Evolutionary conservation across 2,329 filamentous ascomycete species (phyloP), one percentile per base, ranked within the genome.

Genomic region (Claviceps sp.): DNA sequence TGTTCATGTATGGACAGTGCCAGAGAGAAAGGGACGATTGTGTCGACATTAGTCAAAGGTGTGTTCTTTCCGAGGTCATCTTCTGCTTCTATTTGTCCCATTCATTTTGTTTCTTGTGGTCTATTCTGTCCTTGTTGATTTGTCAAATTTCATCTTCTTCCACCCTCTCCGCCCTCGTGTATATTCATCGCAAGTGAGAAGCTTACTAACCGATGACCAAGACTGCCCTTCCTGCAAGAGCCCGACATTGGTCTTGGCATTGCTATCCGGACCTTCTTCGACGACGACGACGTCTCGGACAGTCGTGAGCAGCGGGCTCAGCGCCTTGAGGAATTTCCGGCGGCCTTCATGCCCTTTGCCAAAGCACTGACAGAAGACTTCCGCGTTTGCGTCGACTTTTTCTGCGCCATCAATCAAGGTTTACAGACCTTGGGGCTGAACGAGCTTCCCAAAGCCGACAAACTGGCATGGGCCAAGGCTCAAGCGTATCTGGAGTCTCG

Each of bases 1-100:
- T 95, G 72, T 83, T 96, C 58, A 74, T 96, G 61, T 83, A 83
- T 59, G 88, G 83, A 6, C 87, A 94, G 61, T 86, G 83, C 20
- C 77, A 86, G 53, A 80, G 90, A 40, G 78, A 84, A 53, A 75
- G 82, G 51, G 72, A 78, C 13, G 83, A 87, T 62, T 78, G 80
- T 54, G 68, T 81, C 51, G 77, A 84, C 46, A 74, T 97, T 53
- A 83, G 83, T 57, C 78, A 86, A 57, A 79, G 78, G 88, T 91
- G 74, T 62, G 79, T 68, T 16, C 16, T 37, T 4, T 20, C 20
- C 1, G 7, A 23, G 11, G 29, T 16, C 20, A 9, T 22, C 26
- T 23, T 23, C 5, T 6, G 6, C 3, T 20, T 7, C 4, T 40
- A 4, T 5, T 38, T 16, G 9, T 36, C 7, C 11, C 13, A 6